phyloP scores from a whole-genome alignment of 495 filamentous ascomycete species.

The Aspergillus heteromorphus region DNA sequence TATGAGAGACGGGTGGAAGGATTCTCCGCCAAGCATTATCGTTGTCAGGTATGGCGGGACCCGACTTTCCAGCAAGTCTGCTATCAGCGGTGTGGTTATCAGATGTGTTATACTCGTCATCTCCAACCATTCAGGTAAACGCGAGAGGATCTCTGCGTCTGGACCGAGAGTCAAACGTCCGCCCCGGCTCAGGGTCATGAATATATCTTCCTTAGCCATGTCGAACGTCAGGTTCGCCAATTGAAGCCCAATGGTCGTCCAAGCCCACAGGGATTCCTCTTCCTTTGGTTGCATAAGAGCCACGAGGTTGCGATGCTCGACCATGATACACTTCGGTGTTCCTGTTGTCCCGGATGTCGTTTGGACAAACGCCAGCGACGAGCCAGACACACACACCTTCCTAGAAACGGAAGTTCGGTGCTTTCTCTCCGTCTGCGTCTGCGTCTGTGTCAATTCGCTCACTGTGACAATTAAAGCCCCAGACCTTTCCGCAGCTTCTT shows the following conservation, averaged over 20 bases:
- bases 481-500: background rate
- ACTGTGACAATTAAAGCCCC: background rate
- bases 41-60: background rate
- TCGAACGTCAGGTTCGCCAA: background rate
- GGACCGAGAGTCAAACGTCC: background rate
- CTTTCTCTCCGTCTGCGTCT: background rate
- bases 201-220: background rate
- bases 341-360: background rate
- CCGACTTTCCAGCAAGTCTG: background rate
- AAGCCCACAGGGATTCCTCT: background rate
- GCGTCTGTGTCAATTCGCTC: background rate
- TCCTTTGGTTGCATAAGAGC: background rate
- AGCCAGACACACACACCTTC: background rate
- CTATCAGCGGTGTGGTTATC: background rate
- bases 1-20: background rate
- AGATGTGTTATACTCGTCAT: background rate
- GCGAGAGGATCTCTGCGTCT: background rate
- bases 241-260: background rate
- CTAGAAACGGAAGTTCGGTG: background rate
- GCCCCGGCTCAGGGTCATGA: background rate
- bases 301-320: background rate
- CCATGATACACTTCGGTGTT: background rate
- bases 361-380: background rate
- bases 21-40: background rate
- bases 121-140: background rate